Conservation (phyloP, 139 green algal genomes). For the Ettlia oleoabundans region DNA sequence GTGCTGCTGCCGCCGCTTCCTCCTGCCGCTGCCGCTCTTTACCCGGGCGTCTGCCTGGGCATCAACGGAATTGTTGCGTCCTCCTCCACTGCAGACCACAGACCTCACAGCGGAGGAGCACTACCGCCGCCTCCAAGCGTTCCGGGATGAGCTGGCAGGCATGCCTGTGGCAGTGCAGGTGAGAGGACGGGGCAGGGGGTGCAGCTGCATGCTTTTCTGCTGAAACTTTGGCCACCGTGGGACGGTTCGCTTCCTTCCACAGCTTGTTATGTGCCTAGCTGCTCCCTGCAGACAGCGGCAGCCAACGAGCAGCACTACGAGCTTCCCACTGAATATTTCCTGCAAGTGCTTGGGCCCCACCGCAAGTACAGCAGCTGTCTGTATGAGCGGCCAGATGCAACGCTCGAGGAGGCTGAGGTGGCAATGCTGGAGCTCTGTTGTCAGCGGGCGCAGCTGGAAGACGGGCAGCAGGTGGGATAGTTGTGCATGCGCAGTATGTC, state of each 20-base stretch:
- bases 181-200: neutral
- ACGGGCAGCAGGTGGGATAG: slow-evolving; percentile 65
- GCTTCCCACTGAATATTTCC: slow-evolving; percentile 96
- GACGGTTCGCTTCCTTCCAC: neutral
- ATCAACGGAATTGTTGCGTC: too few relatives aligned
- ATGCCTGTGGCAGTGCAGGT: slow-evolving; percentile 76
- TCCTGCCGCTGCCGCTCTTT: too few relatives aligned
- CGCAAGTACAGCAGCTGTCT: slow-evolving; percentile 96
- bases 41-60: too few relatives aligned
- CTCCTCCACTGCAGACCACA: neutral
- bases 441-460: slow-evolving; percentile 74
- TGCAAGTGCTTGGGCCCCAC: slow-evolving; percentile 82
- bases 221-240: too few relatives aligned
- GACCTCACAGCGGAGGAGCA: slow-evolving; percentile 15
- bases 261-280: neutral
- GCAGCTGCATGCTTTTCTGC: neutral
- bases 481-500: neutral
- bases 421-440: slow-evolving; percentile 92
- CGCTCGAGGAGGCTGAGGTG: slow-evolving; percentile 87
- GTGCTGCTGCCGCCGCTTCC: too few relatives aligned
- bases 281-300: slow-evolving; percentile 71
- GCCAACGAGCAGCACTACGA: slow-evolving; percentile 96
- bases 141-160: slow-evolving; percentile 74
- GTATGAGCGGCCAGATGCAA: slow-evolving; percentile 63
- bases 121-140: slow-evolving; percentile 47